phyloP scores from a whole-genome alignment of 2,329 filamentous ascomycete genomes.

The Hypoxylon sp. region DNA sequence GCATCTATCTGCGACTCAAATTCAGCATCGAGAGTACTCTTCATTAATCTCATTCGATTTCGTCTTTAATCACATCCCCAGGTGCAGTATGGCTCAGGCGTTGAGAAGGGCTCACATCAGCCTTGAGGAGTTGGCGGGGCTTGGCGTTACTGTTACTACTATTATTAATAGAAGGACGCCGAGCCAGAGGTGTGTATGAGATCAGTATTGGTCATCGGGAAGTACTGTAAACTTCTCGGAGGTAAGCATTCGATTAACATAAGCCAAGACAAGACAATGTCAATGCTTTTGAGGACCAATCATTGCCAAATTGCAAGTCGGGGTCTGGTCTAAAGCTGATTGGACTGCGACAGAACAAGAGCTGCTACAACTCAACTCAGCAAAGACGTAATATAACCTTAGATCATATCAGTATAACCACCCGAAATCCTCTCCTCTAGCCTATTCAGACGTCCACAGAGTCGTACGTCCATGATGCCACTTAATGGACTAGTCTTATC shows the following conservation, averaged over 20 bases:
- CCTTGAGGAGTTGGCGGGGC: not conserved
- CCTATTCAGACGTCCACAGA: not conserved
- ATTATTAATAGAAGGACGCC: not conserved
- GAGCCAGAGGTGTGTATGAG: not conserved
- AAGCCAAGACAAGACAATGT: slow-evolving; percentile 1
- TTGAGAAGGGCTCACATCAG: not conserved
- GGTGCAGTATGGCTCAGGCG: not conserved
- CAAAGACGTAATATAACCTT: not conserved
- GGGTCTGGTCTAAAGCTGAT: not conserved
- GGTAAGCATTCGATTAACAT: not conserved
- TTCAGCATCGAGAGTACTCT: not conserved
- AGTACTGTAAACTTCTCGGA: not conserved
- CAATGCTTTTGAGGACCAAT: not conserved
- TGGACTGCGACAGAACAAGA: not conserved
- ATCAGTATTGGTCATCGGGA: not conserved
- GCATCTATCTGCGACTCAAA: no score
- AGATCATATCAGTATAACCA: not conserved
- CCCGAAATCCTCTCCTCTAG: not conserved
- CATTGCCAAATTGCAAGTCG: not conserved
- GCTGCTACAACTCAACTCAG: not conserved
- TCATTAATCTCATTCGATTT: not conserved
- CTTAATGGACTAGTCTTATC: slow-evolving; percentile 27
- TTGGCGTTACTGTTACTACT: not conserved
- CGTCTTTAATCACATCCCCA: not conserved
- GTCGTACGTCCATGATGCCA: slow-evolving; percentile 36